phyloP scores from a whole-genome alignment of 1,284 basidiomycete species.

The Trametes hirsuta region DNA sequence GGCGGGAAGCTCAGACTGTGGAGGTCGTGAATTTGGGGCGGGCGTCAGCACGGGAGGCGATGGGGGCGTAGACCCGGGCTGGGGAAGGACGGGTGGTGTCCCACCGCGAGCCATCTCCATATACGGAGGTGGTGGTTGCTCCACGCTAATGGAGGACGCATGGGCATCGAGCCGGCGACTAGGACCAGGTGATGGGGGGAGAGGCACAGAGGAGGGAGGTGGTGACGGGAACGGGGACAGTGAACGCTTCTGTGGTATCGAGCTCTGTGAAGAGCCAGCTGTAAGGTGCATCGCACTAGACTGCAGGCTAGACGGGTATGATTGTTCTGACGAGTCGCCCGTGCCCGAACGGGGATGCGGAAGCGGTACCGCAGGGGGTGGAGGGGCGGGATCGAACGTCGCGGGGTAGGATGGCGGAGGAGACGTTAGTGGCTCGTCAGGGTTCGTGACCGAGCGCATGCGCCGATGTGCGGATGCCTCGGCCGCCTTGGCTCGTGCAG shows the following conservation, averaged over 20 bases:
- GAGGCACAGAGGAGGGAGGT: slow-evolving; percentile 23
- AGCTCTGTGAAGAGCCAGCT: slow-evolving; percentile 21
- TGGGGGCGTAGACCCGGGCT: not conserved
- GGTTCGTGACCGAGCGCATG: slow-evolving; percentile 24
- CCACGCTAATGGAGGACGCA: slow-evolving; percentile 22
- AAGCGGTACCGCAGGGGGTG: not conserved
- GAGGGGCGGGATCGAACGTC: slow-evolving; percentile 9
- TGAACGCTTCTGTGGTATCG: slow-evolving; percentile 21
- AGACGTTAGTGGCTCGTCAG: slow-evolving; percentile 23
- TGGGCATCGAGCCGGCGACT: slow-evolving; percentile 22
- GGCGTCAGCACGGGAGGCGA: slow-evolving; percentile 3
- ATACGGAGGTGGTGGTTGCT: slow-evolving; percentile 28
- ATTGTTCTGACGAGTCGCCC: slow-evolving; percentile 15
- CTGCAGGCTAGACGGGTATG: slow-evolving; percentile 17
- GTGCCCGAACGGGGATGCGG: not conserved
- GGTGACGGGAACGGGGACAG: slow-evolving; percentile 28
- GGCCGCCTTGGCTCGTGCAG: slow-evolving; percentile 19
- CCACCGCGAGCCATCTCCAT: slow-evolving; percentile 18
- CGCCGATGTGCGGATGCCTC: slow-evolving; percentile 19
- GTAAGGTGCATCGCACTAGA: slow-evolving; percentile 14
- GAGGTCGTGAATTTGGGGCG: slow-evolving; percentile 4
- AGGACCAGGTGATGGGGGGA: slow-evolving; percentile 21
- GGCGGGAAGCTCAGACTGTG: slow-evolving; percentile 2
- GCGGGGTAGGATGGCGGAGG: slow-evolving; percentile 24
- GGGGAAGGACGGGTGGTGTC: slow-evolving; percentile 10